Evolutionary conservation across 352 stramenopile species (phyloP).

Genomic region (Saprolegnia parasitica): DNA sequence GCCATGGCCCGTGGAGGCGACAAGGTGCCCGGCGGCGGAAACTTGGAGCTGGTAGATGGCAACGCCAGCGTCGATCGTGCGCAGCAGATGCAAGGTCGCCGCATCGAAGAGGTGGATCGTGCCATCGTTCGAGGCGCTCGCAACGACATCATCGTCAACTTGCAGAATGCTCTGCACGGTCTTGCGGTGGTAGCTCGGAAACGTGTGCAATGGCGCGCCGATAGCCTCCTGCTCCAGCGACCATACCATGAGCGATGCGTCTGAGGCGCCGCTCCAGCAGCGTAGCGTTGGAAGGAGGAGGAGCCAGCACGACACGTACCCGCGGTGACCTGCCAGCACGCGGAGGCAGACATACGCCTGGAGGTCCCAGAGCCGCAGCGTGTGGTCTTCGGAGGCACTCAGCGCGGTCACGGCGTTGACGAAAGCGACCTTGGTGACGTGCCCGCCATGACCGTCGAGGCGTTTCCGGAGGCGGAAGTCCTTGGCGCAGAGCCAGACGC

Average conservation of each 20-base stretch:
- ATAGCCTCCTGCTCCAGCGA: slow-evolving; percentile 16
- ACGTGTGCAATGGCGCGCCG: background rate
- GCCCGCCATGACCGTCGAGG: slow-evolving; percentile 46
- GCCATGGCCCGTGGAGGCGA: slow-evolving; percentile 64
- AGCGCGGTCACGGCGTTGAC: slow-evolving; percentile 32
- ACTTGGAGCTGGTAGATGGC: slow-evolving; percentile 51
- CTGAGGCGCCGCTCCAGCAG: slow-evolving; percentile 58
- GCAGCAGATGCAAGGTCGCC: slow-evolving; percentile 40
- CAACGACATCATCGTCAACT: slow-evolving; percentile 32
- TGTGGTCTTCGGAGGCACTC: slow-evolving; percentile 59
- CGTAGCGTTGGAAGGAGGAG: slow-evolving; percentile 9
- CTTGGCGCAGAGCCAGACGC: slow-evolving; percentile 43
- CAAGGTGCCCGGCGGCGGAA: slow-evolving; percentile 34
- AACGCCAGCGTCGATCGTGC: slow-evolving; percentile 40
- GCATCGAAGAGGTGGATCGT: slow-evolving; percentile 66
- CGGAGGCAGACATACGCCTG: slow-evolving; percentile 41
- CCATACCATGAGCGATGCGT: slow-evolving; percentile 60
- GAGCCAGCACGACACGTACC: slow-evolving; percentile 50
- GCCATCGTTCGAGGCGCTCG: slow-evolving; percentile 67
- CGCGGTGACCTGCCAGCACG: slow-evolving; percentile 42
- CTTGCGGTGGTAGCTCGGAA: slow-evolving; percentile 42
- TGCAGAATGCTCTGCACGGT: slow-evolving; percentile 52
- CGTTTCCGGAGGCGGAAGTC: slow-evolving; percentile 43
- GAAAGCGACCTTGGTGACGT: slow-evolving; percentile 54
- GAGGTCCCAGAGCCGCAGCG: slow-evolving; percentile 52